These are phyloP conservation scores for Lepiota venenata DNA, from an alignment of 768 basidiomycete genomes.

Conservation along the genomic window DNA sequence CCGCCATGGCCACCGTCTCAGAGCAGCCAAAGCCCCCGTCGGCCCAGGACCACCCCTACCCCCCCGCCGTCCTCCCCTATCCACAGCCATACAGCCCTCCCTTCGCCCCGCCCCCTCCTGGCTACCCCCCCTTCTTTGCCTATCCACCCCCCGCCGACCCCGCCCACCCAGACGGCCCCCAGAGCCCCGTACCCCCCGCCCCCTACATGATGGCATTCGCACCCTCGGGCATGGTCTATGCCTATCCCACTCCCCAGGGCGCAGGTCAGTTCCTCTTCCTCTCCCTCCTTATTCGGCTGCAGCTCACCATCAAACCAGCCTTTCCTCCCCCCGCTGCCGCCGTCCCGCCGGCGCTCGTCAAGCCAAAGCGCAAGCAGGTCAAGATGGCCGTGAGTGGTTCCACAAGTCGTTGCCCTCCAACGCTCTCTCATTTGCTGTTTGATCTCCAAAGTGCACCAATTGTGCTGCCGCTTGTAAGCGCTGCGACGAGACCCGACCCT, in stretches of 20 bases:
- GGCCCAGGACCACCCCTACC: conserved; percentile 30
- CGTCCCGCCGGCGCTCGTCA: background rate
- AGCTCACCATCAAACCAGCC: conserved; percentile 15
- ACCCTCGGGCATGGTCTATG: conserved; percentile 42
- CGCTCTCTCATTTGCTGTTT: too few species aligned
- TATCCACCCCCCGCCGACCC: conserved; percentile 40
- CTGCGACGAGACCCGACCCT: conserved; percentile 85
- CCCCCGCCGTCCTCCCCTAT: conserved; percentile 28
- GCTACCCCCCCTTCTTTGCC: conserved; percentile 36
- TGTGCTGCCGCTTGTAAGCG: conserved; percentile 89
- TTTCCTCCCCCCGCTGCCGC: conserved; percentile 21
- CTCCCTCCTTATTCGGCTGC: background rate
- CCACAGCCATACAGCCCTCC: conserved; percentile 27
- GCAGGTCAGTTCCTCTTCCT: conserved; percentile 26
- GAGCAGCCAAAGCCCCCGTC: conserved; percentile 29
- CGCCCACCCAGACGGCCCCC: conserved; percentile 30
- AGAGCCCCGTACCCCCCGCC: conserved; percentile 28
- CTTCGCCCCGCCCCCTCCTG: conserved; percentile 28
- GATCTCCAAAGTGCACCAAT: conserved; percentile 85
- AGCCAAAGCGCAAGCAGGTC: conserved; percentile 79
- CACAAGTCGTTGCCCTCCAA: too few species aligned
- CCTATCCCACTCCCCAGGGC: conserved; percentile 36
- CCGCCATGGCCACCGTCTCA: conserved; percentile 23
- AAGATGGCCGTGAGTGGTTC: conserved; percentile 79
- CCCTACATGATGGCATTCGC: conserved; percentile 41